Conservation (phyloP, 768 basidiomycete genomes). For the Lactarius psammicola region DNA sequence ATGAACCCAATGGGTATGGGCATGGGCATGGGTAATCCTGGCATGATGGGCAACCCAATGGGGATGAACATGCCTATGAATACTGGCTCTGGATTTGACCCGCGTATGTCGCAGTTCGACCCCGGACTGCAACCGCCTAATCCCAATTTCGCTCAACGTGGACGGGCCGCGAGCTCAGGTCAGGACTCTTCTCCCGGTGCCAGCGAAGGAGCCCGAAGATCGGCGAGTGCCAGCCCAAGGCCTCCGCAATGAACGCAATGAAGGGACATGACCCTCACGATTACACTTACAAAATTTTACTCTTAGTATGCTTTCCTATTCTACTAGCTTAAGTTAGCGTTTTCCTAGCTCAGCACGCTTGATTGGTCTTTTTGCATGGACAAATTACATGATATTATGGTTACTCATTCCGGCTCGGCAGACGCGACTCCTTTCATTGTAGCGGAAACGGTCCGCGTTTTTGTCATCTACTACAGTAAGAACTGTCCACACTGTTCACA, state of each 20-base stretch:
- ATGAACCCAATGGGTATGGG: constrained; percentile 27
- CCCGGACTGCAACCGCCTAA: constrained; percentile 18
- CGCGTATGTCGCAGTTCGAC: constrained; percentile 28
- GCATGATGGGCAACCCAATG: constrained; percentile 24
- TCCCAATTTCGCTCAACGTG: constrained; percentile 10
- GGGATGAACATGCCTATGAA: constrained; percentile 28
- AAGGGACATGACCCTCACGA: background rate
- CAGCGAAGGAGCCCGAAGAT: constrained; percentile 17
- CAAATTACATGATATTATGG: background rate
- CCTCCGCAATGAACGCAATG: constrained; percentile 13
- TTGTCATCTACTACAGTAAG: too few species aligned
- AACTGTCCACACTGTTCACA: too few species aligned
- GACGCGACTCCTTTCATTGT: background rate
- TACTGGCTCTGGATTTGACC: constrained; percentile 17
- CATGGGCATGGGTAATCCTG: constrained; percentile 21
- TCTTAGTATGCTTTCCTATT: background rate
- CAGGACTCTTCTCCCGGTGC: constrained; percentile 7
- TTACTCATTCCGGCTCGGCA: background rate
- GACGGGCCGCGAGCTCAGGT: constrained; percentile 11
- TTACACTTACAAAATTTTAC: background rate
- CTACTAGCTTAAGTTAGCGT: background rate
- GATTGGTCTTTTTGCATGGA: background rate
- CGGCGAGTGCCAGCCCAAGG: constrained; percentile 19
- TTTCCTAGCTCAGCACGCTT: background rate
- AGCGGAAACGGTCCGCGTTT: too few species aligned